These are phyloP conservation scores for Acanthamoeba castellanii DNA, from an alignment of 208 protist species.

Conservation along the genomic window DNA sequence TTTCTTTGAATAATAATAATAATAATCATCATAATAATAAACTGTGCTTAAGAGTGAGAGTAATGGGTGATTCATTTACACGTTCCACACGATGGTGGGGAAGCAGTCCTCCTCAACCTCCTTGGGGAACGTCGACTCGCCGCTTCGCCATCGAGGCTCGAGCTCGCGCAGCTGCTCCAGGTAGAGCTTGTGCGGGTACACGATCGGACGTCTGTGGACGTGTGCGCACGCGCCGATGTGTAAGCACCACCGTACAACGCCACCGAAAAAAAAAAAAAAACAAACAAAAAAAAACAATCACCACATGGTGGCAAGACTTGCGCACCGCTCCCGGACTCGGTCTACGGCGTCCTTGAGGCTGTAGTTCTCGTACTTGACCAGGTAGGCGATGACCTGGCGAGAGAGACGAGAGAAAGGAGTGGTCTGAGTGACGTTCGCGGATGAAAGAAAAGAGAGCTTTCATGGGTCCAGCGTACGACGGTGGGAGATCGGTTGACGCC, in stretches of 20 bases:
- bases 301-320: not conserved
- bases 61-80: not conserved
- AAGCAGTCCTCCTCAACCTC: not conserved
- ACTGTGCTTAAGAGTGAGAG: too few relatives aligned
- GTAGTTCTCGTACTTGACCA: slow-evolving; percentile 44
- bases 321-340: not conserved
- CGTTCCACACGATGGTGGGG: slow-evolving; percentile 17
- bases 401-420: not conserved
- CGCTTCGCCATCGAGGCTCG: not conserved
- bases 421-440: not conserved
- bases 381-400: not conserved
- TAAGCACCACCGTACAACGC: too few relatives aligned
- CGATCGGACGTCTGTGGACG: not conserved
- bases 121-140: not conserved
- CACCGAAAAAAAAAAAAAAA: not conserved
- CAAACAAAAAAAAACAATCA: not conserved
- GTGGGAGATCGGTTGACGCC: slow-evolving; percentile 53
- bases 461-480: not conserved
- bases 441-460: not conserved
- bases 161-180: slow-evolving; percentile 37
- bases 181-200: slow-evolving; percentile 59
- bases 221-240: not conserved
- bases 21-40: too few relatives aligned
- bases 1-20: too few relatives aligned
- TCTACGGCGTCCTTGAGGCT: not conserved